These are phyloP conservation scores for Populus hybrid DNA, from an alignment of 441 rosid genomes.

Conservation along the genomic window DNA sequence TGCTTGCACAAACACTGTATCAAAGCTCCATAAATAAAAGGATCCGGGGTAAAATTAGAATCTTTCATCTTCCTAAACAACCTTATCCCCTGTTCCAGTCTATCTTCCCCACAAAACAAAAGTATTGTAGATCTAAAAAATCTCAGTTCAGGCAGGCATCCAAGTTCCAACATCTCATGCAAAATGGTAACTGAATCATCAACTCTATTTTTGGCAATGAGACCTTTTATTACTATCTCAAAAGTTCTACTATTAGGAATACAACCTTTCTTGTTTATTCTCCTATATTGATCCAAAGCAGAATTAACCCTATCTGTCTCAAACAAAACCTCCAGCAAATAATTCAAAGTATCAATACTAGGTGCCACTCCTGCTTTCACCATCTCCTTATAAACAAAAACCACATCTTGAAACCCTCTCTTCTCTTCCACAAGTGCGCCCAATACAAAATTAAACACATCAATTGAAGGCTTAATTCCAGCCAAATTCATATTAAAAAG, in stretches of 20 bases:
- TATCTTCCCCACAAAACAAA: slow-evolving; percentile 40
- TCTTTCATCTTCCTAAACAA: slow-evolving; percentile 45
- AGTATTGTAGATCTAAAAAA: slow-evolving; percentile 39
- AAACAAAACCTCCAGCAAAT: slow-evolving; percentile 45
- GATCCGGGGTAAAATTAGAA: slow-evolving; percentile 30
- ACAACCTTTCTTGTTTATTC: slow-evolving; percentile 48
- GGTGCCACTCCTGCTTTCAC: slow-evolving; percentile 49
- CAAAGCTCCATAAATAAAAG: slow-evolving; percentile 28
- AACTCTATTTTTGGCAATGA: slow-evolving; percentile 6
- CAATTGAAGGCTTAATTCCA: slow-evolving; percentile 34
- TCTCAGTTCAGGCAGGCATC: slow-evolving; percentile 25
- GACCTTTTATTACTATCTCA: slow-evolving; percentile 17
- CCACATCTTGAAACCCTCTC: slow-evolving; percentile 32
- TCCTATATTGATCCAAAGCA: slow-evolving; percentile 50
- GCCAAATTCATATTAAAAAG: slow-evolving; percentile 36
- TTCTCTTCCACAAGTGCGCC: slow-evolving; percentile 39
- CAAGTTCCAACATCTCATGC: slow-evolving; percentile 36
- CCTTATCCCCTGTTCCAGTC: slow-evolving; percentile 32
- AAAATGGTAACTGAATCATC: slow-evolving; percentile 40
- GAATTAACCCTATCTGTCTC: slow-evolving; percentile 34
- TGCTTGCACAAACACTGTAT: slow-evolving; percentile 39
- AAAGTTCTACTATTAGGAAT: slow-evolving; percentile 43
- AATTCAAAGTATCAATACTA: slow-evolving; percentile 42
- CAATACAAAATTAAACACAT: slow-evolving; percentile 38
- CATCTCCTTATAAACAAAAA: slow-evolving; percentile 65